A percentile compares a stretch with the other conserved stretches of the same genome.
Conservation (phyloP, 1,284 basidiomycete genomes). For the Athelia sp. region DNA sequence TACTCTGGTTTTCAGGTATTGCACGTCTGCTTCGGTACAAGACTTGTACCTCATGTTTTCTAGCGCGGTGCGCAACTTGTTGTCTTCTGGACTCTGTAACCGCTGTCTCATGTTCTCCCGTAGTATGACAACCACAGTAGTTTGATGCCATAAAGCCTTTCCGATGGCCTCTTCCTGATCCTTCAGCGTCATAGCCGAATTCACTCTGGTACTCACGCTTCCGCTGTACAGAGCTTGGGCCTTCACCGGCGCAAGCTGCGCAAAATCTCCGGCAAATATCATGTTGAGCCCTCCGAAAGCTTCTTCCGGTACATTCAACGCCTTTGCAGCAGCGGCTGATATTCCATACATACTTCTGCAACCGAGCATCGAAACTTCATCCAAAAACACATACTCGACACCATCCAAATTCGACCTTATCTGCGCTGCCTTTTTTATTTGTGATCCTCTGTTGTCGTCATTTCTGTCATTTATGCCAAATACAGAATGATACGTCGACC, state of each 20-base stretch:
- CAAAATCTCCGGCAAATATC: too few relatives aligned
- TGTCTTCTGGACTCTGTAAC: constrained; percentile 16
- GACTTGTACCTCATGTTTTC: constrained; percentile 29
- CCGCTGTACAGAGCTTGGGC: too few relatives aligned
- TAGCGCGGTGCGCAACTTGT: constrained; percentile 19
- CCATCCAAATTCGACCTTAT: constrained; percentile 6
- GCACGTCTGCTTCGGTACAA: constrained; percentile 27
- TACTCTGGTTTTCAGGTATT: constrained; percentile 19
- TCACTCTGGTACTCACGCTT: too few relatives aligned
- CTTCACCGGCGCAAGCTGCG: too few relatives aligned
- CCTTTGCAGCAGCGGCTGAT: constrained; percentile 8
- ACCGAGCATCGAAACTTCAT: constrained; percentile 24
- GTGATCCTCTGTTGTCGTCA: constrained; percentile 1
- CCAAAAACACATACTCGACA: constrained; percentile 23
- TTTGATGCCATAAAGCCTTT: constrained; percentile 32
- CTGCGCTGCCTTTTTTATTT: background rate
- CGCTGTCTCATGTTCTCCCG: constrained; percentile 32
- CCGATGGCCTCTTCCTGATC: too few relatives aligned
- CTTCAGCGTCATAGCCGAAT: too few relatives aligned
- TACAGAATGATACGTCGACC: constrained; percentile 27
- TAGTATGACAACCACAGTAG: constrained; percentile 29
- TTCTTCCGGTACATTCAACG: too few relatives aligned
- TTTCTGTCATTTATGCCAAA: constrained; percentile 16
- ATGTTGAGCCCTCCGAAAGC: too few relatives aligned
- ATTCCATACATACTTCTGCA: constrained; percentile 17